Evolutionary conservation across 2,329 filamentous ascomycete genomes (phyloP), one percentile per base, ranked within the genome.

Genomic region (Ophiostoma perfectum): DNA sequence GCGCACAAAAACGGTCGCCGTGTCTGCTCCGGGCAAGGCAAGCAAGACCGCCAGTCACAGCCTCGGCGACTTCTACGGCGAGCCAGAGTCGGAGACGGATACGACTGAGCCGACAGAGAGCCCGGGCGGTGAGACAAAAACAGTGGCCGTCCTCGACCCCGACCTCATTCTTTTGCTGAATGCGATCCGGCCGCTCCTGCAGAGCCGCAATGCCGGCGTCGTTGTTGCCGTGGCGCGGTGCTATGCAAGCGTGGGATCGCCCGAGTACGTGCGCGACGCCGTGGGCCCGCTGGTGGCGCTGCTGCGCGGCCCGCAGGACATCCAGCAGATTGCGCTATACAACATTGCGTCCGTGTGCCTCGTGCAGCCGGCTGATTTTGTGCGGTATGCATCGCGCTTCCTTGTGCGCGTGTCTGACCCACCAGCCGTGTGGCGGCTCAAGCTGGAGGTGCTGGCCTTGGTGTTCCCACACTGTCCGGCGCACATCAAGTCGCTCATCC

Each of bases 341-440:
- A 97, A 98, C 76, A 93, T 98, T 70, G 93, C 97, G 11, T 90
- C 92, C n/a, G 91, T 99, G 62, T 95, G 92, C 74, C 82, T 98
- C 11, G 81, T 84, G 41, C 83, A 87, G 16, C 92, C 95, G 0
- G 81, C 85, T 52, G 85, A 89, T n/a, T 99, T 99, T 76, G 90
- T 94, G 68, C 90, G 88, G 75, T 94, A 97, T 75, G 87, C 90
- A 18, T 91, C 90, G 45, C 95, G 97, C 78, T 99, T 99, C 76
- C 84, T 99, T 11, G 86, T 99, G 66, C 88, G 89, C 69, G 86
- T 90, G 62, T 90, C 88, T 0, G 95, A 99, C 75, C 82, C 90
- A 1, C 86, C 90, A 14, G 86, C 91, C 27, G 90, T 97, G 27
- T 97, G 93, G 91, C 89, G 90, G 71, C 83, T 98, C 52, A 99